Base-by-base conservation (phyloP, 345 rosid genomes). In the Limnanthes douglasii region DNA sequence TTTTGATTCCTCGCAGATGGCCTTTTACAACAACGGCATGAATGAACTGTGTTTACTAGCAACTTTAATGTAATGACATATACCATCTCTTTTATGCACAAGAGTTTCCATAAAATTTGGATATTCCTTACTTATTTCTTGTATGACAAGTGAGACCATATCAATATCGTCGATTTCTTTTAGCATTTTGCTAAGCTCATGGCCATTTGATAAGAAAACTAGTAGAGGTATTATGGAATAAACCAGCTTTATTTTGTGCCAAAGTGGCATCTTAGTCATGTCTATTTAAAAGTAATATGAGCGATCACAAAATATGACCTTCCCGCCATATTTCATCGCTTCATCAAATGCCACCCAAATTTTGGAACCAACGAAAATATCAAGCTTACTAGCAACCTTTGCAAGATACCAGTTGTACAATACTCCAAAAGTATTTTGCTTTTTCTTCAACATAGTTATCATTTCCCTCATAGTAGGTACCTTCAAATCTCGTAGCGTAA, bases 51-150 rank as follows among this genome's bases (percentile, higher is more conserved):
- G 84, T 51, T 77, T 72, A 5, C 72, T 53, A 2, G 94, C 98
- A 47, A 57, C 59, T 43, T 48, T 46, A 88, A 56, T 6, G 34
- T 48, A 27, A 74, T n/a, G 95, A 53, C 94, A 90, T 90, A 68
- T 62, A 84, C 82, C 95, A 50, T 90, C 98, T 43, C 98, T 60
- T 50, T 90, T 95, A 51, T 74, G 96, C 23, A 84, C 92, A 57
- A 90, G 92, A 6, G 98, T 77, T 34, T 90, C 88, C 85, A 77
- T 80, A 19, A 84, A 61, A 41, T 86, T 70, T 25, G 98, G 98
- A 54, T 76, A 90, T 42, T 75, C 66, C 64, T 77, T 84, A 73
- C 94, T 84, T 94, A 90, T 79, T 60, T 84, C 82, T 77, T 84
- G 86, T 59, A 90, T 74, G 48, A 74, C 75, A 40, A 76, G 73